Conservation (phyloP, 1,284 basidiomycete genomes). For the Sutorius eximius region DNA sequence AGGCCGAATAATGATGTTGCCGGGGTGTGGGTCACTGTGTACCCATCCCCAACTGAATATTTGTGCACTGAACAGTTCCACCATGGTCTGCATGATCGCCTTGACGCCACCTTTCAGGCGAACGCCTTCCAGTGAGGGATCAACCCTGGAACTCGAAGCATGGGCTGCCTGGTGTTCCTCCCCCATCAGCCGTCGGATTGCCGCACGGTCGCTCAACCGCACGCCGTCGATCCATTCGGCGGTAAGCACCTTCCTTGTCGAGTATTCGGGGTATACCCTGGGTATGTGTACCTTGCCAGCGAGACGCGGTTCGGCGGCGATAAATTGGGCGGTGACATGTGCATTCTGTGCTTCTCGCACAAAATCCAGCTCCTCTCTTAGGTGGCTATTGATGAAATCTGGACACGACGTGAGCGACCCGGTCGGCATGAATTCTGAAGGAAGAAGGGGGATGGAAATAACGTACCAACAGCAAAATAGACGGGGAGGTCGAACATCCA, state of each 20-base stretch:
- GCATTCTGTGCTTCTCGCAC: conserved; percentile 72
- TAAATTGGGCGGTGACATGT: conserved; percentile 53
- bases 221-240: conserved; percentile 88
- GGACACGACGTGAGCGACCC: conserved; percentile 6
- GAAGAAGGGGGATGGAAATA: not conserved
- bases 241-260: conserved; percentile 77
- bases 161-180: conserved; percentile 34
- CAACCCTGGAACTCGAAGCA: conserved; percentile 5
- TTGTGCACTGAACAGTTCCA: conserved; percentile 79
- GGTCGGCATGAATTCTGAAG: not conserved
- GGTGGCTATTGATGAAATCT: conserved; percentile 81
- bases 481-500: conserved; percentile 77
- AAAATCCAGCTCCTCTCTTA: conserved; percentile 82
- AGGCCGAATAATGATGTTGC: conserved; percentile 82
- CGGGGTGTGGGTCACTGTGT: conserved; percentile 78
- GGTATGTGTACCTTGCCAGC: conserved; percentile 77
- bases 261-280: conserved; percentile 69
- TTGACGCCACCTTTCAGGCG: conserved; percentile 63
- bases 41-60: conserved; percentile 91
- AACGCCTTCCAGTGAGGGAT: conserved; percentile 25
- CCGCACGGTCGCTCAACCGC: conserved; percentile 68
- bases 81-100: conserved; percentile 76
- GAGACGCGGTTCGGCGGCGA: conserved; percentile 66
- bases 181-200: conserved; percentile 58
- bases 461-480: conserved; percentile 69